Base-by-base conservation (phyloP, 148 eudicot species). In the Polygonum maritimum region DNA sequence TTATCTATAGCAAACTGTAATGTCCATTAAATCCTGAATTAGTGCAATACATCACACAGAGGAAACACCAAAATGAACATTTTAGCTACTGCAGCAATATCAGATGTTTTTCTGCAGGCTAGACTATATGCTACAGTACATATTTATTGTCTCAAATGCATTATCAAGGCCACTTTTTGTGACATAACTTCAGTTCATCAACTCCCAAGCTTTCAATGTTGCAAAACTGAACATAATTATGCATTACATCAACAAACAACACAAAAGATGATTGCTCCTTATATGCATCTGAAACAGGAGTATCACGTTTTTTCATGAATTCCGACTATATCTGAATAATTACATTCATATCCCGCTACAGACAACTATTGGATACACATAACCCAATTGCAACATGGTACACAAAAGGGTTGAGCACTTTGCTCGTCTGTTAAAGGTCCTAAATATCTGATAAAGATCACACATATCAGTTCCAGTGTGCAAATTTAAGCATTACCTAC, bases 1-100 rank as follows among this genome's bases (percentile, higher is more conserved):
- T 94, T 92, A 57, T 84, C 86, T 70, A 67, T 26, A 26, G 98
- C 82, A 87, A 94, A 92, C 98, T 94, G 87, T 82, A 83, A 39
- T n/a, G 26, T 71, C 22, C 63, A 67, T 80, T 39, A 40, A n/a
- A 52, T 57, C 58, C 35, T 69, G 18, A 71, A 69, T 80, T 39
- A 48, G 38, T 38, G n/a, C 58, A 38, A 35, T 36, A 36, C 45
- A 36, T 67, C 71, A 67, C 31, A 5, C 44, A 36, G 10, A 35
- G 44, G 71, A 67, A 14, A 16, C 44, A 36, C 71, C 71, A 36
- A 3, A 67, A 67, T 14, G 71, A 8, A 67, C 33, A 35, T 31
- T 36, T 15, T 31, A 67, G 19, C 36, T 5, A 33, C 71, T 67
- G 45, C 71, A 67, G 7, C 6, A 35, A 38, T 36, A 67, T 35